Percentiles rank a stretch among this genome's conserved stretches.
Conservation (phyloP, 2,329 filamentous ascomycete species). For the Ophidiomyces ophidiicola region DNA sequence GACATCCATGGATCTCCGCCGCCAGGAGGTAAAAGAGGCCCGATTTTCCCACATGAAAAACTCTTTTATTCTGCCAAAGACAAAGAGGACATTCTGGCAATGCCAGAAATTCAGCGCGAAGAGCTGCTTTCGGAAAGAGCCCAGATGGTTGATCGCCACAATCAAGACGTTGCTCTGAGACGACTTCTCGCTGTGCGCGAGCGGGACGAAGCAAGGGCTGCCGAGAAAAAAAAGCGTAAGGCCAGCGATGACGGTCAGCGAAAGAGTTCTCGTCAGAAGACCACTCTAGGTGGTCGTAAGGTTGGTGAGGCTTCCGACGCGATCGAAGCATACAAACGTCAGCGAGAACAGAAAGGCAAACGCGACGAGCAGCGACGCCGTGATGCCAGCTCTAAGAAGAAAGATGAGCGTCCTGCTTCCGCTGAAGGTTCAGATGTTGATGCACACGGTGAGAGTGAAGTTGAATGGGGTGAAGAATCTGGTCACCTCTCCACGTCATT, state of each 20-base stretch:
- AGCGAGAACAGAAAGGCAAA: slow-evolving; percentile 47
- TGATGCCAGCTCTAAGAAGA: slow-evolving; percentile 31
- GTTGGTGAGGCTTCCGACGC: slow-evolving; percentile 57
- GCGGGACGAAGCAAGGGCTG: slow-evolving; percentile 44
- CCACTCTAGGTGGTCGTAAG: slow-evolving; percentile 52
- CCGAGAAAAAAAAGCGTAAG: slow-evolving; percentile 55
- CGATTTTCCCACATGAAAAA: slow-evolving; percentile 71
- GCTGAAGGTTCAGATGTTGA: slow-evolving; percentile 51
- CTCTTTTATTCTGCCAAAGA: slow-evolving; percentile 64
- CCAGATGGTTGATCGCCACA: slow-evolving; percentile 65
- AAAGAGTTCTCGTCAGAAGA: slow-evolving; percentile 62
- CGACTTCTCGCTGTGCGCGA: slow-evolving; percentile 60
- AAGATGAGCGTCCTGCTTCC: slow-evolving; percentile 51
- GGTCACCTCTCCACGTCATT: slow-evolving; percentile 39
- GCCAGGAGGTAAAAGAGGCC: slow-evolving; percentile 36
- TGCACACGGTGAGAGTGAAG: slow-evolving; percentile 62
- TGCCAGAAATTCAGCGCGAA: slow-evolving; percentile 86
- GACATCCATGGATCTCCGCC: slow-evolving; percentile 52
- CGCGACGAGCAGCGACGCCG: slow-evolving; percentile 37
- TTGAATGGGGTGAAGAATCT: slow-evolving; percentile 57
- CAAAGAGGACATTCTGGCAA: slow-evolving; percentile 64
- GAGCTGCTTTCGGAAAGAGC: slow-evolving; percentile 78
- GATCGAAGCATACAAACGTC: slow-evolving; percentile 58
- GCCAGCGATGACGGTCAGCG: slow-evolving; percentile 59
- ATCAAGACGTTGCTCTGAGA: slow-evolving; percentile 70